Conservation (phyloP, 257 asterid genomes). For the Euphrasia confusa region DNA sequence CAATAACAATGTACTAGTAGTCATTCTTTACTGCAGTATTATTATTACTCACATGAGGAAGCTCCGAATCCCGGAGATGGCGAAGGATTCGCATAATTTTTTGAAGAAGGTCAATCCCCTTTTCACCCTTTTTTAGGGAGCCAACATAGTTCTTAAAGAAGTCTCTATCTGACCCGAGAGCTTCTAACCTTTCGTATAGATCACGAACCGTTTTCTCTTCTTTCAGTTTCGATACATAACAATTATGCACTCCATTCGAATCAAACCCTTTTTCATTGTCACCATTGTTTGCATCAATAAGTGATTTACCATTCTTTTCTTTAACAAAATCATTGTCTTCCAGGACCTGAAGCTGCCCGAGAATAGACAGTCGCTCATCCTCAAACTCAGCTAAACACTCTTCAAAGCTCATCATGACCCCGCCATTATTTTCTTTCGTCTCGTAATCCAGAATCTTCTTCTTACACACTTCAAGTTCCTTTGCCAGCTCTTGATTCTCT, state of each 20-base stretch:
- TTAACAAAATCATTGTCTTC: slow-evolving; percentile 39
- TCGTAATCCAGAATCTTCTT: slow-evolving; percentile 16
- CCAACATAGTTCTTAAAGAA: too few species aligned
- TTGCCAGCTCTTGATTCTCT: slow-evolving; percentile 61
- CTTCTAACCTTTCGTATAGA: background rate
- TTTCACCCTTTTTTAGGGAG: too few species aligned
- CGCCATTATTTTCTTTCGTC: too few species aligned
- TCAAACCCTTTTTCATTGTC: slow-evolving; percentile 35
- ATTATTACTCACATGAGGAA: too few species aligned
- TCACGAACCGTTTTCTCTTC: slow-evolving; percentile 55
- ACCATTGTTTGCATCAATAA: slow-evolving; percentile 48
- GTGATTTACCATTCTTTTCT: slow-evolving; percentile 42
- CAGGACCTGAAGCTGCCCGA: slow-evolving; percentile 51
- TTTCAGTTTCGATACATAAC: slow-evolving; percentile 21
- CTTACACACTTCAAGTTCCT: slow-evolving; percentile 46
- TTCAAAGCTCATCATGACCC: slow-evolving; percentile 35
- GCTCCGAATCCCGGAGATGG: too few species aligned
- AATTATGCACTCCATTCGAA: slow-evolving; percentile 29
- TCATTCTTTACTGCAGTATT: too few species aligned
- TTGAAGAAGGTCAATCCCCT: too few species aligned
- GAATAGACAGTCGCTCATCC: slow-evolving; percentile 56
- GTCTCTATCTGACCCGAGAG: background rate
- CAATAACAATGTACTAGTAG: too few species aligned
- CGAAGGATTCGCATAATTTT: too few species aligned
- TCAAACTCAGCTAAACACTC: slow-evolving; percentile 59